Percentiles rank a stretch among this genome's conserved stretches.
phyloP scores from a whole-genome alignment of 106 monocot genomes.

The Dioscorea zingiberensis region DNA sequence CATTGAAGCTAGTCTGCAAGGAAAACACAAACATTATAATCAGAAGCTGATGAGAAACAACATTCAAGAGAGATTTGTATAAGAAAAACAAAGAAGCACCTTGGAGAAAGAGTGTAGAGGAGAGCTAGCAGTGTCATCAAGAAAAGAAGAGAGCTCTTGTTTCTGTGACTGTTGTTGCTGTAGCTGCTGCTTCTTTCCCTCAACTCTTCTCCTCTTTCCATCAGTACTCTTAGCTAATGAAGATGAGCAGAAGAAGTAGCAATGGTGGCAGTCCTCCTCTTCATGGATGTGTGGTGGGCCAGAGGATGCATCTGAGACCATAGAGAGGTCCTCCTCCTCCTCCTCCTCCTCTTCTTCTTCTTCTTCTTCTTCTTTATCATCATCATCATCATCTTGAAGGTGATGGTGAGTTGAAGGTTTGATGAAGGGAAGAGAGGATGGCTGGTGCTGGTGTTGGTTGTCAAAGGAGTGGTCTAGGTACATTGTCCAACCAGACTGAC shows the following conservation, averaged over 20 bases:
- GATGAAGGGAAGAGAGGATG: background rate
- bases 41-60: background rate
- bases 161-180: background rate
- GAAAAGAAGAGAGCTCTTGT: constrained; percentile 9
- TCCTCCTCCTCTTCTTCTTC: constrained; percentile 32
- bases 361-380: constrained; percentile 2
- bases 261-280: constrained; percentile 12
- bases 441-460: background rate
- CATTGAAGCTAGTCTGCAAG: constrained; percentile 21
- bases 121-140: constrained; percentile 93
- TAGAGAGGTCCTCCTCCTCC: constrained; percentile 77
- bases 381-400: background rate
- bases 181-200: constrained; percentile 2
- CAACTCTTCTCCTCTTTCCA: constrained; percentile 43
- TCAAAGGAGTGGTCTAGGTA: constrained; percentile 55
- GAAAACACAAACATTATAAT: constrained; percentile 6
- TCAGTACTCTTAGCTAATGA: too few relatives aligned
- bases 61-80: background rate
- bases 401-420: too few relatives aligned
- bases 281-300: constrained; percentile 64
- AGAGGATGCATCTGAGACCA: constrained; percentile 97
- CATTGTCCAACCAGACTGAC: constrained; percentile 91
- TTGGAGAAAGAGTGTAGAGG: constrained; percentile 44
- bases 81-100: constrained; percentile 9
- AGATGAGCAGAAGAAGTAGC: constrained; percentile 3